These are phyloP conservation scores for Xylaria flabelliformis DNA, from an alignment of 495 filamentous ascomycete genomes.

Conservation along the genomic window DNA sequence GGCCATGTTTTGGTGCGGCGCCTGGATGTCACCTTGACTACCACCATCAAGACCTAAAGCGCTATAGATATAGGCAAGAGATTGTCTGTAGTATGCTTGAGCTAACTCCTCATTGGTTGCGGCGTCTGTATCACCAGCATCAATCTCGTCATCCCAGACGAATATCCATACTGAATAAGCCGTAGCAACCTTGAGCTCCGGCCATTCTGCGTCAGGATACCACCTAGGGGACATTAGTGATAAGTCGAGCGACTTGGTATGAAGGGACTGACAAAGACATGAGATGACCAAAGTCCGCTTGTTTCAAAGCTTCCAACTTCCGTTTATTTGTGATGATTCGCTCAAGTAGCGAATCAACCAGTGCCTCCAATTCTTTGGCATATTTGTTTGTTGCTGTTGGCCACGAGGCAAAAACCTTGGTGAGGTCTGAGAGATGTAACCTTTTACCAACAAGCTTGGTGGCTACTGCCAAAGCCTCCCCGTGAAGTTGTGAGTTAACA, in stretches of 20 bases:
- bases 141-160: conserved; percentile 41
- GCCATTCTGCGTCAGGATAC: conserved; percentile 42
- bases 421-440: conserved; percentile 37
- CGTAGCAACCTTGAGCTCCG: conserved; percentile 37
- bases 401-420: conserved; percentile 36
- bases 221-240: conserved; percentile 29
- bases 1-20: conserved; percentile 34
- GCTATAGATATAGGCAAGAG: conserved; percentile 33
- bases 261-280: conserved; percentile 35
- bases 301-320: conserved; percentile 39
- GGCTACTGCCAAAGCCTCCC: conserved; percentile 32
- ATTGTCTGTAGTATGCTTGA: conserved; percentile 37
- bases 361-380: conserved; percentile 25
- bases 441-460: conserved; percentile 34
- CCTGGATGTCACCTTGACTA: conserved; percentile 14
- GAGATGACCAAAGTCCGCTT: conserved; percentile 38
- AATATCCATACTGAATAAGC: conserved; percentile 43
- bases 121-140: conserved; percentile 41
- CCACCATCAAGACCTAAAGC: conserved; percentile 30
- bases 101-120: conserved; percentile 35
- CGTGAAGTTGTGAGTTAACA: conserved; percentile 25
- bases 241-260: background rate
- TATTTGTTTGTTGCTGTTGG: conserved; percentile 35
- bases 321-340: conserved; percentile 36
- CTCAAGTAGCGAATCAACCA: conserved; percentile 34